phyloP scores from a whole-genome alignment of 805 yeast genomes.

The Diddensiella santjacobensis region DNA sequence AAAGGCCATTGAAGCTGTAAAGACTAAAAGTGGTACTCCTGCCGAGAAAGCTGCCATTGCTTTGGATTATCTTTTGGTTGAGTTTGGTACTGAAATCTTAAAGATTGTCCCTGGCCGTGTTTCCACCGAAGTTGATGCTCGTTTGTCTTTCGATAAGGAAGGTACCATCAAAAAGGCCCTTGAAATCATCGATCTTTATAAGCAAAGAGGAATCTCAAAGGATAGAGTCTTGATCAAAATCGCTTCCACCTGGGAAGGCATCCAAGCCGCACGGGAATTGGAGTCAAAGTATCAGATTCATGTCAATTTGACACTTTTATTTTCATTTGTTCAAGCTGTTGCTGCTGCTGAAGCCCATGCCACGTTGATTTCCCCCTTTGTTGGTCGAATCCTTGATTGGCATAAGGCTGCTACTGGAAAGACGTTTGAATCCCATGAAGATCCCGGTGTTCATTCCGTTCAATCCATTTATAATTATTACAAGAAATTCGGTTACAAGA shows the following conservation, averaged over 20 bases:
- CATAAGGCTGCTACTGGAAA: constrained; percentile 92
- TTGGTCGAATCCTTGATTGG: constrained; percentile 98
- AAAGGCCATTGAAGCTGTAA: constrained; percentile 83
- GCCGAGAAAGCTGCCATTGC: constrained; percentile 73
- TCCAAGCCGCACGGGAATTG: constrained; percentile 95
- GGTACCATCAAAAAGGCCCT: constrained; percentile 93
- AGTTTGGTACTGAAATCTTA: constrained; percentile 91
- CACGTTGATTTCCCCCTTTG: constrained; percentile 96
- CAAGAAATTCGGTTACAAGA: constrained; percentile 93
- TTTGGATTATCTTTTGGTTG: constrained; percentile 87
- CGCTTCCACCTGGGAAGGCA: constrained; percentile 99
- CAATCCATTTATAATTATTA: constrained; percentile 90
- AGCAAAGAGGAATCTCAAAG: constrained; percentile 77
- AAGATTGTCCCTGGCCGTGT: constrained; percentile 98
- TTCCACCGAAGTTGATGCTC: constrained; percentile 98
- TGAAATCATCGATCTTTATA: constrained; percentile 82
- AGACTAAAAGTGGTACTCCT: constrained; percentile 40
- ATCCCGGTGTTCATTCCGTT: constrained; percentile 96
- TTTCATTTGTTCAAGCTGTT: constrained; percentile 96
- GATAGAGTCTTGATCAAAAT: constrained; percentile 92
- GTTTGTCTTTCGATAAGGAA: constrained; percentile 92
- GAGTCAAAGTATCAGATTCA: constrained; percentile 89
- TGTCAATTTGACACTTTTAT: constrained; percentile 90
- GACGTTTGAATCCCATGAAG: constrained; percentile 71
- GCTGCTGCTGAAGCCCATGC: constrained; percentile 98